Base-by-base conservation (phyloP, 2,329 filamentous ascomycete genomes). In the Aureobasidium sp. region DNA sequence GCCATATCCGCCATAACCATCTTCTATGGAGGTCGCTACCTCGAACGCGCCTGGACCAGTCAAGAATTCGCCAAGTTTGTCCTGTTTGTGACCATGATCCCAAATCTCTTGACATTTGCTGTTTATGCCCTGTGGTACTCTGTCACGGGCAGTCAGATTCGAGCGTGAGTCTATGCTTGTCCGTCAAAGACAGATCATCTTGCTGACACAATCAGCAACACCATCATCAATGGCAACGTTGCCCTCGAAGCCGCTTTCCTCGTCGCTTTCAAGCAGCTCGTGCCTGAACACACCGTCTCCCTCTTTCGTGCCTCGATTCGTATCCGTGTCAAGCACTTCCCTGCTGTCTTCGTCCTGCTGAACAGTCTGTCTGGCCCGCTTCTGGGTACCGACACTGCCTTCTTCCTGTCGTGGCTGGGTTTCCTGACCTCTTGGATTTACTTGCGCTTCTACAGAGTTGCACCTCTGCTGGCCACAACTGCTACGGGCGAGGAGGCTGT, bases 181-280 rank as follows among this genome's bases (percentile, higher is more conserved):
- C 29, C 27, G 45, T 11, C 25, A 20, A 27, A 34, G 12, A 17
- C 57, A 29, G 7, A n/a, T 2, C 7, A 12, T 22, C n/a, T 17
- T 47, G 22, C 48, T 61, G 58, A 61, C 48, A 25, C 15, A 17
- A 3, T 15, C 64, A 77, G 73, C 70, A 94, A 89, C 51, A 91
- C 89, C 49, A 87, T 89, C 66, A 90, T 97, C 71, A 90, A 89
- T 68, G 94, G 94, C 68, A 92, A 91, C 61, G 87, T 96, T 66
- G 87, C 92, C 17, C 81, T 97, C 63, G 93, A 97, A 75, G 91
- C 94, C 51, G 87, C 89, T 65, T 97, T 97, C 78, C 88, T 99
- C 65, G 90, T 97, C 69, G 90, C 93, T 61, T 96, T 97, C 77
- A 97, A 96, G 77, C 94, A 99, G 76, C 89, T 99, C 55, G 89